Evolutionary conservation across 495 filamentous ascomycete genomes (phyloP).

Genomic region (Penicillium samsonianum): DNA sequence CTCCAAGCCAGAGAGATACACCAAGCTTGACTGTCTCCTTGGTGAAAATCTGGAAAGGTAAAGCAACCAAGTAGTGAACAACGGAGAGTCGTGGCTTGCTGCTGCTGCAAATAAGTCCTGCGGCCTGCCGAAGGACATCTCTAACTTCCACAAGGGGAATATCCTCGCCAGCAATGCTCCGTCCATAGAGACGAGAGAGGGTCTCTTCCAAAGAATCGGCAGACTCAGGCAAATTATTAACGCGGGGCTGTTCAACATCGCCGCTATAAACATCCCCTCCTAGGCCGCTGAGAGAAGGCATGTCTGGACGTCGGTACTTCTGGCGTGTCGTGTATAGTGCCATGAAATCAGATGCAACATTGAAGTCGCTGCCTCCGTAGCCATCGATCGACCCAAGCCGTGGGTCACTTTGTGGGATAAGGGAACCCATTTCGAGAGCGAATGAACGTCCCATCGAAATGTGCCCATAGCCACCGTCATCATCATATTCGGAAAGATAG

Average conservation of each 20-base stretch:
- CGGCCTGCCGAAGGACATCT: slow-evolving; percentile 77
- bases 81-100: slow-evolving; percentile 72
- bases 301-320: slow-evolving; percentile 81
- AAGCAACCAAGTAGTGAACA: slow-evolving; percentile 79
- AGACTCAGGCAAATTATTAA: slow-evolving; percentile 18
- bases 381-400: slow-evolving; percentile 74
- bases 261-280: slow-evolving; percentile 13
- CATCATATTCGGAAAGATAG: slow-evolving; percentile 90
- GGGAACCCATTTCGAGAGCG: slow-evolving; percentile 86
- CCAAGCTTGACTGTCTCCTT: slow-evolving; percentile 95
- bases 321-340: slow-evolving; percentile 97
- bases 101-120: slow-evolving; percentile 77
- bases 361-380: slow-evolving; percentile 68
- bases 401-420: slow-evolving; percentile 86
- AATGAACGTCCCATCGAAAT: slow-evolving; percentile 94
- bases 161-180: slow-evolving; percentile 62
- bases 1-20: slow-evolving; percentile 91
- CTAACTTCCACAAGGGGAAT: slow-evolving; percentile 75
- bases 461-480: slow-evolving; percentile 83
- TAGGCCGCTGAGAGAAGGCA: slow-evolving; percentile 35
- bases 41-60: slow-evolving; percentile 89
- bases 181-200: slow-evolving; percentile 60
- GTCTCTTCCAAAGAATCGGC: slow-evolving; percentile 31
- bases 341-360: slow-evolving; percentile 92
- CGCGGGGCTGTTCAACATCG: slow-evolving; percentile 18